These are phyloP conservation scores for Aspergillus saccharolyticus DNA, from an alignment of 495 filamentous ascomycete genomes.

Conservation along the genomic window DNA sequence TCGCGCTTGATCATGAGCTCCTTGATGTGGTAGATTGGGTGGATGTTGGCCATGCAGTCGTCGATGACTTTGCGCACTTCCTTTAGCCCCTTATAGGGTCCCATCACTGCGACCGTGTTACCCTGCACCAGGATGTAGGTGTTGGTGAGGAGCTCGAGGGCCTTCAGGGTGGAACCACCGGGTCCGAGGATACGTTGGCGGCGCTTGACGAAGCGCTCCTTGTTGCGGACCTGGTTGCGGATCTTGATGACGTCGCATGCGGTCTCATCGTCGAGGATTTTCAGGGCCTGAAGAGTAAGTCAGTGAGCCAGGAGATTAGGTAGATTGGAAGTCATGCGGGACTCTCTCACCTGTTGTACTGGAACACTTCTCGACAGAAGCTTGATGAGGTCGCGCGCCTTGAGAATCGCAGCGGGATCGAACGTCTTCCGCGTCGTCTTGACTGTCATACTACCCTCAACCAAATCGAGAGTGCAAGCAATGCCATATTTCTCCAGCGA, in stretches of 20 bases:
- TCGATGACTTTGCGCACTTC: constrained; percentile 85
- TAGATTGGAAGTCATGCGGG: neutral
- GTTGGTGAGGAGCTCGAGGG: constrained; percentile 87
- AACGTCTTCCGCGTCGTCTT: constrained; percentile 93
- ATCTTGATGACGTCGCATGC: constrained; percentile 96
- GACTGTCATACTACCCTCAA: constrained; percentile 93
- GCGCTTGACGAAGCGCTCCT: constrained; percentile 95
- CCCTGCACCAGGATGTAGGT: constrained; percentile 96
- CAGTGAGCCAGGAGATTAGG: neutral
- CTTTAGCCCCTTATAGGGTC: constrained; percentile 85
- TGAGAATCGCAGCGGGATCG: constrained; percentile 91
- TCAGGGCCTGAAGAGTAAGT: constrained; percentile 56
- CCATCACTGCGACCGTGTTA: constrained; percentile 92
- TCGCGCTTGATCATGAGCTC: constrained; percentile 99
- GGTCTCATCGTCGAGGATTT: constrained; percentile 86
- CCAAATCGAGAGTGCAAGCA: constrained; percentile 84
- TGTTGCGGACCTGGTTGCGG: constrained; percentile 81
- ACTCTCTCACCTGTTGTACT: constrained; percentile 59
- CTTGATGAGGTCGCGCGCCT: constrained; percentile 91
- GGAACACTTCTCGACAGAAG: constrained; percentile 88
- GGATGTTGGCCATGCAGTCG: constrained; percentile 95
- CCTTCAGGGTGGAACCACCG: constrained; percentile 81
- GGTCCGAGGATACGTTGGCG: constrained; percentile 87
- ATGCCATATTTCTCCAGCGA: constrained; percentile 77
- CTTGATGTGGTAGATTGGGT: constrained; percentile 93